Percentiles rank a stretch among this genome's conserved stretches.
These are phyloP conservation scores for Crucihimalaya himalaica DNA, from an alignment of 345 rosid species.

Conservation along the genomic window DNA sequence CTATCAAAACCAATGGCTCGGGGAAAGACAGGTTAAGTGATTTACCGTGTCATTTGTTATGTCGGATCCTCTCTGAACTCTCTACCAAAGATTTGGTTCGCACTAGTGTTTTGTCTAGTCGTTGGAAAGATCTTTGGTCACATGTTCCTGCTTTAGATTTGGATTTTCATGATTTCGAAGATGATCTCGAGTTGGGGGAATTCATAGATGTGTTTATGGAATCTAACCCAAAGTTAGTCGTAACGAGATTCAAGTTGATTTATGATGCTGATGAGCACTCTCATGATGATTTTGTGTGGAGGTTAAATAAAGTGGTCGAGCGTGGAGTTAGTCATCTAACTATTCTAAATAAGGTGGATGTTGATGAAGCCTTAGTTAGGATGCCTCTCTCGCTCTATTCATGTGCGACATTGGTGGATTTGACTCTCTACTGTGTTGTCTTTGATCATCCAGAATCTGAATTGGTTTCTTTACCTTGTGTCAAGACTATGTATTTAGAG, in stretches of 20 bases:
- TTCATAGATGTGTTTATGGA: background rate
- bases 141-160: background rate
- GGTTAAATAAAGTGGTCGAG: background rate
- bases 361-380: background rate
- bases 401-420: background rate
- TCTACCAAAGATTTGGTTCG: background rate
- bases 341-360: background rate
- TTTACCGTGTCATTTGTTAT: background rate
- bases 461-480: background rate
- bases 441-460: background rate
- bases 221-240: background rate
- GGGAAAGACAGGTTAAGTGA: background rate
- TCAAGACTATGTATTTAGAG: background rate
- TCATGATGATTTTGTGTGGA: background rate
- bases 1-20: background rate
- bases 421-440: background rate
- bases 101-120: background rate
- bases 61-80: background rate
- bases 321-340: background rate
- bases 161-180: background rate
- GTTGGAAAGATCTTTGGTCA: background rate
- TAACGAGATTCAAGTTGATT: background rate
- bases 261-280: background rate
- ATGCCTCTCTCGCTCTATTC: slow-evolving; percentile 4
- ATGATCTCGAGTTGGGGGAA: background rate